Conservation (phyloP, 306 rosid genomes). For the Fragaria nilgerrensis region DNA sequence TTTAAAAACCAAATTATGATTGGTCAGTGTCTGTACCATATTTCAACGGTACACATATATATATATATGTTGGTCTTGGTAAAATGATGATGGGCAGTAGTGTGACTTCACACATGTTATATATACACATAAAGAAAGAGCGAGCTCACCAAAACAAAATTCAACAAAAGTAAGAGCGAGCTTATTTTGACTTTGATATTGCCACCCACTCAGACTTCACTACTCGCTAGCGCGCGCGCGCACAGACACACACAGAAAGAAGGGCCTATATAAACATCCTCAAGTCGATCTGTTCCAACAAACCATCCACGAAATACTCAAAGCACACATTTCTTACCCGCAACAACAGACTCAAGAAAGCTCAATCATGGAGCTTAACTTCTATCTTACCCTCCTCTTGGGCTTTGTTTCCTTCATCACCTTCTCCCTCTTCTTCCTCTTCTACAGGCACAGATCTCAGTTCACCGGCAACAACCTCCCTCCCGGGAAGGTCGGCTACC, state of each 20-base stretch:
- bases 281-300: not conserved
- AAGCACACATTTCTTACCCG: not conserved
- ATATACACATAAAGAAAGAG: not conserved
- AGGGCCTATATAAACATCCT: not conserved
- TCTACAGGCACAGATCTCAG: constrained; percentile 51
- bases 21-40: not conserved
- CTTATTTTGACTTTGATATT: constrained; percentile 17
- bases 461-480: constrained; percentile 48
- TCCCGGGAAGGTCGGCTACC: constrained; percentile 68
- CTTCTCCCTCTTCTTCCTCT: constrained; percentile 43
- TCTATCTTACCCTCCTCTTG: constrained; percentile 51
- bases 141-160: not conserved
- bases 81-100: not conserved
- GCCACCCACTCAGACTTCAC: not conserved
- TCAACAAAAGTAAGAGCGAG: constrained; percentile 20
- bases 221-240: not conserved
- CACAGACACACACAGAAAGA: not conserved
- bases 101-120: not conserved
- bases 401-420: constrained; percentile 45
- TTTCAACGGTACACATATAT: not conserved
- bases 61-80: not conserved
- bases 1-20: too few species aligned
- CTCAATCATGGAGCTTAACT: constrained; percentile 45
- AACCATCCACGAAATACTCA: constrained; percentile 4
- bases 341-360: not conserved